A percentile compares a stretch with the other conserved stretches of the same genome.
phyloP scores from a whole-genome alignment of 257 asterid genomes.

The Ilex aquifolium region DNA sequence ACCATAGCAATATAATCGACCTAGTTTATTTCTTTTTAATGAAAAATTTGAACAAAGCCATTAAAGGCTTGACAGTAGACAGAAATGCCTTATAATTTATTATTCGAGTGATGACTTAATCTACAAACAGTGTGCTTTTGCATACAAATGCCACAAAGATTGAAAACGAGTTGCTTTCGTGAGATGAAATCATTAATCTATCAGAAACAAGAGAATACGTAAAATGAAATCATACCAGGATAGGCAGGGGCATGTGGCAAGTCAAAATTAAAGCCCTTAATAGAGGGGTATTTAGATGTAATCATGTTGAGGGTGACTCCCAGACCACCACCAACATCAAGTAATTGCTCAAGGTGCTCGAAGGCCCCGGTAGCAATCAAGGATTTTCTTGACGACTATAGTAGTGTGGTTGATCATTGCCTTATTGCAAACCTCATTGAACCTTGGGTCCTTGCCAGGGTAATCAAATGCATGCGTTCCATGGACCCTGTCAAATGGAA shows the following conservation, averaged over 20 bases:
- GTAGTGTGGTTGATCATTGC: conserved; percentile 28
- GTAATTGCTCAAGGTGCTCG: conserved; percentile 19
- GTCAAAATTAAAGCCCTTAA: conserved; percentile 39
- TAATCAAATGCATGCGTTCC: conserved; percentile 29
- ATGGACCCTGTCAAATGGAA: conserved; percentile 26
- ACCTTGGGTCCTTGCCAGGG: conserved; percentile 15
- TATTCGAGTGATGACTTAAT: too few species aligned
- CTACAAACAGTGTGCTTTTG: too few species aligned
- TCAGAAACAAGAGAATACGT: too few species aligned
- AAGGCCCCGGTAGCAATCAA: conserved; percentile 32
- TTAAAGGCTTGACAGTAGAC: too few species aligned
- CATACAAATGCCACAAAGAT: too few species aligned
- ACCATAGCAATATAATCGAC: too few species aligned
- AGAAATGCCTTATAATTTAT: too few species aligned
- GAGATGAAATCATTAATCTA: too few species aligned
- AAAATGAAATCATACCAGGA: conserved; percentile 13
- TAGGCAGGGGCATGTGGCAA: conserved; percentile 31
- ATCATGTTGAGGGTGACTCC: conserved; percentile 30
- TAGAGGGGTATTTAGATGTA: conserved; percentile 24
- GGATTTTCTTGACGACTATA: conserved; percentile 18
- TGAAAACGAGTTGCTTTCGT: too few species aligned
- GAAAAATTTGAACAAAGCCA: too few species aligned
- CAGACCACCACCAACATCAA: conserved; percentile 46
- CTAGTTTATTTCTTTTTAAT: too few species aligned
- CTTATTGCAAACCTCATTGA: conserved; percentile 25